These are phyloP conservation scores for Metarhizium rileyi DNA, from an alignment of 2,329 filamentous ascomycete genomes.

Conservation along the genomic window DNA sequence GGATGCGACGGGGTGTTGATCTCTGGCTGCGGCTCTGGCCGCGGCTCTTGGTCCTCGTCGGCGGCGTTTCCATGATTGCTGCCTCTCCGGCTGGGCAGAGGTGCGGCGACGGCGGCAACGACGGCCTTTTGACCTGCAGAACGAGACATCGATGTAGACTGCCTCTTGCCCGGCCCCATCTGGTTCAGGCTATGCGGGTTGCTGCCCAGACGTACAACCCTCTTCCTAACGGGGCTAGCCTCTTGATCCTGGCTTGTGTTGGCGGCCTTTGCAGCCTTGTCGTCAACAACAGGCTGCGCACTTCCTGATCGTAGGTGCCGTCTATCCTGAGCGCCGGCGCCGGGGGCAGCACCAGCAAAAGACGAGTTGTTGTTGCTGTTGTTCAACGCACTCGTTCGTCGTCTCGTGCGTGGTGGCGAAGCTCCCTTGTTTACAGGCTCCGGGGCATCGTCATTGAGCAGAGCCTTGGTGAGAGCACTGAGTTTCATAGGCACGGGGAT, in stretches of 20 bases:
- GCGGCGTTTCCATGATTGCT: constrained; percentile 31
- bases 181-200: constrained; percentile 35
- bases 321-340: constrained; percentile 30
- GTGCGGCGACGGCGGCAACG: constrained; percentile 19
- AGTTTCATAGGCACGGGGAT: constrained; percentile 87
- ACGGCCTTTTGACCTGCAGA: constrained; percentile 15
- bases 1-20: constrained; percentile 45
- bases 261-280: constrained; percentile 2
- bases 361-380: constrained; percentile 4
- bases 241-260: constrained; percentile 28
- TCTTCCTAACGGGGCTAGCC: constrained; percentile 43
- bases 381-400: constrained; percentile 38
- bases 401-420: constrained; percentile 38
- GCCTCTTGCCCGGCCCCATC: constrained; percentile 30
- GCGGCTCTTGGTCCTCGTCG: constrained; percentile 28
- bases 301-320: constrained; percentile 39
- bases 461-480: constrained; percentile 81
- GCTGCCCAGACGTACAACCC: constrained; percentile 47
- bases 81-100: constrained; percentile 27
- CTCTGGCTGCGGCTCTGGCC: constrained; percentile 27
- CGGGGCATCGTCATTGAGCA: constrained; percentile 57
- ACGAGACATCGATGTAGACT: constrained; percentile 42
- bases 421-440: constrained; percentile 29
- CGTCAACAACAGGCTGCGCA: constrained; percentile 28
- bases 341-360: constrained; percentile 28